Conservation (phyloP, 2,329 filamentous ascomycete species). For the Botrytis elliptica region DNA sequence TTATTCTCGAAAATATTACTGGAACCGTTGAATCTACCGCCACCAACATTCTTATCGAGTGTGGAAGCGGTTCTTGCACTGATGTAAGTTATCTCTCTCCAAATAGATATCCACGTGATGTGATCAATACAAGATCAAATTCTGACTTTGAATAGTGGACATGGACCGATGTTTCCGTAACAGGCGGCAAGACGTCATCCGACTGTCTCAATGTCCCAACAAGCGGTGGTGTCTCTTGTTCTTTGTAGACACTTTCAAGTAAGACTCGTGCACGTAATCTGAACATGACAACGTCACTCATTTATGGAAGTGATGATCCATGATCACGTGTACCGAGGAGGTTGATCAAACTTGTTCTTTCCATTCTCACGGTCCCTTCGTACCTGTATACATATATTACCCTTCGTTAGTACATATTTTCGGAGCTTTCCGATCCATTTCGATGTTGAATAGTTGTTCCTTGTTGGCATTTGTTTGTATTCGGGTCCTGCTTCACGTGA, state of each 20-base stretch:
- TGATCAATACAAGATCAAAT: background rate
- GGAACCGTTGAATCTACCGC: slow-evolving; percentile 44
- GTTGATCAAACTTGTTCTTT: background rate
- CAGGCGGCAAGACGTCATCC: slow-evolving; percentile 49
- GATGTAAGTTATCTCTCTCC: slow-evolving; percentile 30
- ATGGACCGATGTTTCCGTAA: slow-evolving; percentile 50
- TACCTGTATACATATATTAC: background rate
- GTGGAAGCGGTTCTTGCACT: slow-evolving; percentile 50
- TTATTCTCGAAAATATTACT: slow-evolving; percentile 46
- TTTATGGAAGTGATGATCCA: background rate
- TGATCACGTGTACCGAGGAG: background rate
- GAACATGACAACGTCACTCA: background rate
- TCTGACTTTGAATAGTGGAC: slow-evolving; percentile 44
- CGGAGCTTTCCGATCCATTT: slow-evolving; percentile 1
- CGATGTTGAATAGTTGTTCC: slow-evolving; percentile 1
- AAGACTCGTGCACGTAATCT: background rate
- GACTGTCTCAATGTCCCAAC: slow-evolving; percentile 42
- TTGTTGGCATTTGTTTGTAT: background rate
- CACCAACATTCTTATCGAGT: slow-evolving; percentile 52
- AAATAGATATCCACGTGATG: background rate
- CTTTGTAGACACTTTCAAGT: background rate
- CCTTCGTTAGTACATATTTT: background rate
- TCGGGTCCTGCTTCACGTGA: slow-evolving; percentile 8
- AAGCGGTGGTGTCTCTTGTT: slow-evolving; percentile 24
- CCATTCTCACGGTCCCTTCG: background rate